phyloP scores from a whole-genome alignment of 257 asterid genomes.

The Fraxinus cuspidata region DNA sequence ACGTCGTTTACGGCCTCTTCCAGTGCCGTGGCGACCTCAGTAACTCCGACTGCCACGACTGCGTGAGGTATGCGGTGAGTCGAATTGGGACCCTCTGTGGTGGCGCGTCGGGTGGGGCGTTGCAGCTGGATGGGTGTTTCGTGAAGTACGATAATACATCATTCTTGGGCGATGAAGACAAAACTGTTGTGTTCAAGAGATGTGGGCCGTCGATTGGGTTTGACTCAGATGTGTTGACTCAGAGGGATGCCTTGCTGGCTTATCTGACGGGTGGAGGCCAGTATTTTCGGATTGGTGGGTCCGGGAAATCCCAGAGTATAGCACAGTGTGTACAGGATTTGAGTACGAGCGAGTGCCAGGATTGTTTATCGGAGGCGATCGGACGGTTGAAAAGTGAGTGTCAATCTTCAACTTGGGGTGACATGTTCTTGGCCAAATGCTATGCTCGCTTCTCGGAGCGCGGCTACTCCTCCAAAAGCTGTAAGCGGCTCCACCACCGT shows the following conservation, averaged over 20 bases:
- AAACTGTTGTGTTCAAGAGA: slow-evolving; percentile 48
- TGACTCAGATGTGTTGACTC: slow-evolving; percentile 43
- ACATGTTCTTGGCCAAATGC: slow-evolving; percentile 80
- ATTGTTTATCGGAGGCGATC: slow-evolving; percentile 75
- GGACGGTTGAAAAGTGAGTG: slow-evolving; percentile 68
- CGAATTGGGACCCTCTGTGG: slow-evolving; percentile 60
- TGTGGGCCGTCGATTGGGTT: slow-evolving; percentile 61
- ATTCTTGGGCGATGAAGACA: slow-evolving; percentile 71
- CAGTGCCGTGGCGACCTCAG: slow-evolving; percentile 87
- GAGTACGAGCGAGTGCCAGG: slow-evolving; percentile 69
- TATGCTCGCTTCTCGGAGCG: slow-evolving; percentile 86
- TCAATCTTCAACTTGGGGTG: slow-evolving; percentile 70
- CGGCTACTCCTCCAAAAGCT: slow-evolving; percentile 49
- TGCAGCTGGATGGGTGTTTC: slow-evolving; percentile 82
- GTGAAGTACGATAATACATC: slow-evolving; percentile 65
- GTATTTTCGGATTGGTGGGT: slow-evolving; percentile 67
- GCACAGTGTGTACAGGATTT: slow-evolving; percentile 88
- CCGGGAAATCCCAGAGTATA: slow-evolving; percentile 67
- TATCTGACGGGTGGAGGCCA: slow-evolving; percentile 56
- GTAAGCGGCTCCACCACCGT: slow-evolving; percentile 43
- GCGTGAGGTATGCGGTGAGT: slow-evolving; percentile 54
- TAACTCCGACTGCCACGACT: slow-evolving; percentile 52
- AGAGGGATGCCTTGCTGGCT: slow-evolving; percentile 55
- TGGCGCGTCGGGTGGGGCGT: slow-evolving; percentile 67
- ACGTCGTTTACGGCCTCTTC: slow-evolving; percentile 64